Evolutionary conservation across 2,329 filamentous ascomycete species (phyloP), one percentile per base, ranked within the genome.

Genomic region (Phaeosphaeriaceae sp.): DNA sequence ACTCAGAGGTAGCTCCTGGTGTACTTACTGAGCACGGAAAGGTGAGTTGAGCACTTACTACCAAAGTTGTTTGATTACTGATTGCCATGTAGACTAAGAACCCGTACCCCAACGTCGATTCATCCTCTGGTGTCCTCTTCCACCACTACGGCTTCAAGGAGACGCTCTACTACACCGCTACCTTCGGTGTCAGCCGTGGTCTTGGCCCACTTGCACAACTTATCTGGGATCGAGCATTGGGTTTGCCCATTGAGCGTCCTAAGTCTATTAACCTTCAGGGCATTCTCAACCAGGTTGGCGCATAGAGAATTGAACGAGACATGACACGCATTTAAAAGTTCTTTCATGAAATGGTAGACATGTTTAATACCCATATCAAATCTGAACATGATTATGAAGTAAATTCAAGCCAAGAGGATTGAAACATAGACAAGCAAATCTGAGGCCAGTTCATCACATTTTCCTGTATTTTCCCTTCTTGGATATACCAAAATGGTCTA

Each of bases 121-220:
- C 89, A 39, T 88, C 86, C 56, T 96, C 92, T 0, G 94, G 94
- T 58, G 92, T 97, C 5, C 83, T 99, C 40, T 97, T 99, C 85
- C 88, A 97, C 77, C 92, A 97, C 80, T 99, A 96, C 73, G 94
- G 93, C 50, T 96, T 99, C 86, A 88, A 90, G 74, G 91, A 97
- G 80, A 96, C 93, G 0, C 82, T 97, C 9, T 99, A 97, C 81
- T 99, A 97, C 79, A 87, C 85, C 13, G 85, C 84, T 8, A 86
- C 84, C 5, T 87, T 87, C 63, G 85, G 85, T 62, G 85, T 87
- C 87, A 85, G 82, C 72, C 80, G 85, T 72, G 83, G 83, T 44
- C 80, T 99, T 13, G 94, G 94, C 6, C 94, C 94, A 17, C 81
- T 99, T 40, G 92, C 92, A 35, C 94, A 99, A 76, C 82, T 99